A percentile compares a stretch with the other conserved stretches of the same genome.
phyloP scores from a whole-genome alignment of 257 asterid genomes.

The Jasminum sambac region DNA sequence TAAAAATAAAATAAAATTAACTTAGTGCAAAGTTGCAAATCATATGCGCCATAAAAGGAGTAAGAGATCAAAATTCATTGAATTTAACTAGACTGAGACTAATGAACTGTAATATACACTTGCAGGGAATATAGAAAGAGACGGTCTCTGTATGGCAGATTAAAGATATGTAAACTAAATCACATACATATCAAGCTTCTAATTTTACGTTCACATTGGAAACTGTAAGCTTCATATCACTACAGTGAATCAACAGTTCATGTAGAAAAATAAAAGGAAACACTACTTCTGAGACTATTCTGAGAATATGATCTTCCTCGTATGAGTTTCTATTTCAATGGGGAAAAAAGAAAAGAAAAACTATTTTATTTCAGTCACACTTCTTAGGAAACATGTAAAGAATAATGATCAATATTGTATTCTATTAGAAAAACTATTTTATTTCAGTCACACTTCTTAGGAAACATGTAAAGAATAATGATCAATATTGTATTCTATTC shows the following conservation, averaged over 20 bases:
- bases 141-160: no score
- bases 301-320: not conserved
- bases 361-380: not conserved
- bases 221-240: not conserved
- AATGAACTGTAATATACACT: no score
- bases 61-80: no score
- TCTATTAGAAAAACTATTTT: not conserved
- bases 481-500: not conserved
- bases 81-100: no score
- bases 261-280: not conserved
- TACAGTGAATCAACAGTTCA: not conserved
- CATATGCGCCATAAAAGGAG: no score
- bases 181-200: not conserved
- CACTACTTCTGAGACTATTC: not conserved
- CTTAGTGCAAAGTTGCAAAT: not conserved
- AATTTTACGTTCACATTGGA: not conserved
- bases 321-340: not conserved
- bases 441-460: not conserved
- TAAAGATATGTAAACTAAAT: not conserved
- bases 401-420: not conserved
- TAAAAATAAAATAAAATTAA: no score
- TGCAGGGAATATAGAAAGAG: no score
- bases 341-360: not conserved
- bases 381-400: not conserved
- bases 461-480: not conserved